Percentiles rank a stretch among this genome's conserved stretches.
Evolutionary conservation across 306 rosid species (phyloP).

Genomic region (Lablab purpureus): DNA sequence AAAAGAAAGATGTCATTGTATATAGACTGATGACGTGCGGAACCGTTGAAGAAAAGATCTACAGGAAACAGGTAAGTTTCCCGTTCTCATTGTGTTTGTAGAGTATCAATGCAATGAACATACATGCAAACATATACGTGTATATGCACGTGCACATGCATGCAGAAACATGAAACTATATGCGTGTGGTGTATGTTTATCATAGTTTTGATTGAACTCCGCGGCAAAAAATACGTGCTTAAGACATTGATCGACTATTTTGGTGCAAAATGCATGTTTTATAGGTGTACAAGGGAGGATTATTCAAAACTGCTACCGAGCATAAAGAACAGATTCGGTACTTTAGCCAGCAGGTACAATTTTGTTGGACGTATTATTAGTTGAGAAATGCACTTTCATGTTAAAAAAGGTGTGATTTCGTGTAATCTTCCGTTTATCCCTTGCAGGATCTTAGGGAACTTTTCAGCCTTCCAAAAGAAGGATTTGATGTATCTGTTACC

Average conservation of each 20-base stretch:
- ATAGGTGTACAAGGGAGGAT: constrained; percentile 86
- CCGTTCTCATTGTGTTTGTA: background rate
- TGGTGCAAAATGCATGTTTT: constrained; percentile 38
- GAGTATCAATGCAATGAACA: constrained; percentile 2
- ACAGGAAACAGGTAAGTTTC: constrained; percentile 81
- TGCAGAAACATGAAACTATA: background rate
- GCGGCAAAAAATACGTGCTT: background rate
- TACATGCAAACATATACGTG: too few relatives aligned
- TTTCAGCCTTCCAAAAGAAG: constrained; percentile 88
- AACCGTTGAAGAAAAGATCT: constrained; percentile 97
- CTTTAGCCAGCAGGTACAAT: constrained; percentile 87
- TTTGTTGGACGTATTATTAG: constrained; percentile 5
- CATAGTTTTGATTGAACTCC: constrained; percentile 14
- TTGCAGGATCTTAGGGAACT: constrained; percentile 90
- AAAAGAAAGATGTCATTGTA: constrained; percentile 85
- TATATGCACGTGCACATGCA: background rate
- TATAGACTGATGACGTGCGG: constrained; percentile 96
- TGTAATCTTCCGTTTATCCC: constrained; percentile 32
- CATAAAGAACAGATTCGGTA: constrained; percentile 93
- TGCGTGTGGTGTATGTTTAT: background rate
- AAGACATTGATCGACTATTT: constrained; percentile 15
- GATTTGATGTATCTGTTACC: constrained; percentile 91
- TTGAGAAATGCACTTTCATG: constrained; percentile 4
- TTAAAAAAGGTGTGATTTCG: background rate
- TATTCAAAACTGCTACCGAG: constrained; percentile 93